Conservation (phyloP, 2,329 filamentous ascomycete species). For the Exophiala sp. region DNA sequence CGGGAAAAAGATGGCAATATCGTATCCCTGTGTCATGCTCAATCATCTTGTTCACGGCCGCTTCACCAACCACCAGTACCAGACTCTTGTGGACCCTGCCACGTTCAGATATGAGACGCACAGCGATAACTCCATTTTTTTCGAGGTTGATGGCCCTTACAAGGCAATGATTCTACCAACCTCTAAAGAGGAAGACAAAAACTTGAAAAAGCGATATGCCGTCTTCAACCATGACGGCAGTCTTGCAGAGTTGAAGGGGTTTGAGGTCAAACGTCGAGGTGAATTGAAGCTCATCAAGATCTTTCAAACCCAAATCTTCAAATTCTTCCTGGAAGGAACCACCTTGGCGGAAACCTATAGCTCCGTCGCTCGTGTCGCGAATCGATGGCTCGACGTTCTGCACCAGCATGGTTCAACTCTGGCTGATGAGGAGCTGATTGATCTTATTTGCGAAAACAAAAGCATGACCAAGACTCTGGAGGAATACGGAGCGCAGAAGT, state of each 20-base stretch:
- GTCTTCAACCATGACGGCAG: conserved; percentile 98
- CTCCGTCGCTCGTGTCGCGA: conserved; percentile 88
- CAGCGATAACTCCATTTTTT: conserved; percentile 99
- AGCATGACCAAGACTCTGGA: conserved; percentile 96
- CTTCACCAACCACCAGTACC: conserved; percentile 97
- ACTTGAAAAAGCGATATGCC: conserved; percentile 97
- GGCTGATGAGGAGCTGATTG: conserved; percentile 93
- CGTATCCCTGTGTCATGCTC: conserved; percentile 97
- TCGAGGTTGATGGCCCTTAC: conserved; percentile 97
- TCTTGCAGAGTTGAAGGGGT: conserved; percentile 91
- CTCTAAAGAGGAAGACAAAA: conserved; percentile 98
- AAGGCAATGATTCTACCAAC: conserved; percentile 95
- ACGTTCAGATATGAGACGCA: conserved; percentile 91
- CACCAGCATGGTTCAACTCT: conserved; percentile 81
- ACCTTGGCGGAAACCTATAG: conserved; percentile 84
- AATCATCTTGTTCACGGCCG: conserved; percentile 92
- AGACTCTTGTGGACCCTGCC: conserved; percentile 71
- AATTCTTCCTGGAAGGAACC: conserved; percentile 90
- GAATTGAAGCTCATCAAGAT: conserved; percentile 99
- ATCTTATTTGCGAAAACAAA: conserved; percentile 99
- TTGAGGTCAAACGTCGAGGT: conserved; percentile 94
- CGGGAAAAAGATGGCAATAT: conserved; percentile 93
- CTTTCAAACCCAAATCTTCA: conserved; percentile 98
- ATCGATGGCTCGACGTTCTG: conserved; percentile 93
- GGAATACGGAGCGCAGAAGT: conserved; percentile 93